phyloP scores from a whole-genome alignment of 306 rosid species.

The Sphenostylis stenocarpa region DNA sequence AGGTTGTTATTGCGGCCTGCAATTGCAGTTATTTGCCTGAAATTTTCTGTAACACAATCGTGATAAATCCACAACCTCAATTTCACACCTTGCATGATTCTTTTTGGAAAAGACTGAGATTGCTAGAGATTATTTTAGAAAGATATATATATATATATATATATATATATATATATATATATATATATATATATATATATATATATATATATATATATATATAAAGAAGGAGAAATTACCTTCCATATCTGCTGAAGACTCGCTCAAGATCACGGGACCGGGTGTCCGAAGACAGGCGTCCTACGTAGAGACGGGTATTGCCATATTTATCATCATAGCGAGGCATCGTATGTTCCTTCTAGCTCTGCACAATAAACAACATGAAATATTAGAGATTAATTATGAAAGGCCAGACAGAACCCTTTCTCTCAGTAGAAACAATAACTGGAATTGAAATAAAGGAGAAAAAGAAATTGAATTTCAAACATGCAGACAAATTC shows the following conservation, averaged over 20 bases:
- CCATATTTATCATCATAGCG: constrained; percentile 77
- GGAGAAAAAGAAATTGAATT: neutral
- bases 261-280: constrained; percentile 78
- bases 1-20: neutral
- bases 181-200: neutral
- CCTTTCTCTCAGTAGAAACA: neutral
- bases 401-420: neutral
- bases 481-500: neutral
- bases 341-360: constrained; percentile 56
- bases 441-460: neutral
- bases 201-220: no score
- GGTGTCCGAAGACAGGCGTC: constrained; percentile 65
- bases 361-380: constrained; percentile 14
- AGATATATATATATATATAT: neutral
- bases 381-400: neutral
- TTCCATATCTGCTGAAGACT: constrained; percentile 69
- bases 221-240: constrained; percentile 37
- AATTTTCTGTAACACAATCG: neutral
- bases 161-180: no score
- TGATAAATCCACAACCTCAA: neutral
- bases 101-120: neutral
- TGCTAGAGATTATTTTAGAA: neutral
- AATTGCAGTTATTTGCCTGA: no score
- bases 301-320: constrained; percentile 70
- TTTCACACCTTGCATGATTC: neutral